phyloP scores from a whole-genome alignment of 768 basidiomycete species.

The Roridomyces roridus region DNA sequence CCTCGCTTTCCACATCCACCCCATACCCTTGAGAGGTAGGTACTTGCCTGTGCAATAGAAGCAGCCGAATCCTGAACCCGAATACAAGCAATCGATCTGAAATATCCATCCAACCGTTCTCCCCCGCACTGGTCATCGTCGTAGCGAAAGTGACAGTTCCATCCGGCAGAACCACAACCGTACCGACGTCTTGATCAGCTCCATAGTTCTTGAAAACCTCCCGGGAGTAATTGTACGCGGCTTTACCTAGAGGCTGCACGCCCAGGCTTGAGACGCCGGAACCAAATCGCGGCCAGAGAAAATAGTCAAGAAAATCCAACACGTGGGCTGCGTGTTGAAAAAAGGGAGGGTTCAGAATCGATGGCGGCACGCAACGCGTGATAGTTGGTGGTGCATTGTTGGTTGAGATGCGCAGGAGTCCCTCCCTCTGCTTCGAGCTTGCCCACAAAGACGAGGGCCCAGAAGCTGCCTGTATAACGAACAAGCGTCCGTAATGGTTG shows the following conservation, averaged over 20 bases:
- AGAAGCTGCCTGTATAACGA: background rate
- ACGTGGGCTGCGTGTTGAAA: background rate
- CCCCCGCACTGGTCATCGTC: background rate
- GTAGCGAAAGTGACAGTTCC: slow-evolving; percentile 5
- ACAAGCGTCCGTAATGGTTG: background rate
- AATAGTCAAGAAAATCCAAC: slow-evolving; percentile 1
- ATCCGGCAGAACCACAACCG: slow-evolving; percentile 7
- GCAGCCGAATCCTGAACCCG: background rate
- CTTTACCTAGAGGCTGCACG: background rate
- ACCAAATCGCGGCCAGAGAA: background rate
- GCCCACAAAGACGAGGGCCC: background rate
- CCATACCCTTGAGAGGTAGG: background rate
- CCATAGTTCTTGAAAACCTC: background rate
- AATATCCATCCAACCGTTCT: background rate
- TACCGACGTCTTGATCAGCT: background rate
- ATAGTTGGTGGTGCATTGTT: background rate
- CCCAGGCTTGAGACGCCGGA: background rate
- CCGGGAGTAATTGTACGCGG: background rate
- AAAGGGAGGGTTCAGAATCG: background rate
- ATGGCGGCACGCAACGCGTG: background rate
- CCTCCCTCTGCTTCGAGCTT: background rate
- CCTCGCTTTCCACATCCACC: background rate
- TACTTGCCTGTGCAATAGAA: too few relatives aligned
- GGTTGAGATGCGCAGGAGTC: background rate
- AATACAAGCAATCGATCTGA: background rate